phyloP scores from a whole-genome alignment of 2,329 filamentous ascomycete species.

The Aaosphaeria pasadenensis region DNA sequence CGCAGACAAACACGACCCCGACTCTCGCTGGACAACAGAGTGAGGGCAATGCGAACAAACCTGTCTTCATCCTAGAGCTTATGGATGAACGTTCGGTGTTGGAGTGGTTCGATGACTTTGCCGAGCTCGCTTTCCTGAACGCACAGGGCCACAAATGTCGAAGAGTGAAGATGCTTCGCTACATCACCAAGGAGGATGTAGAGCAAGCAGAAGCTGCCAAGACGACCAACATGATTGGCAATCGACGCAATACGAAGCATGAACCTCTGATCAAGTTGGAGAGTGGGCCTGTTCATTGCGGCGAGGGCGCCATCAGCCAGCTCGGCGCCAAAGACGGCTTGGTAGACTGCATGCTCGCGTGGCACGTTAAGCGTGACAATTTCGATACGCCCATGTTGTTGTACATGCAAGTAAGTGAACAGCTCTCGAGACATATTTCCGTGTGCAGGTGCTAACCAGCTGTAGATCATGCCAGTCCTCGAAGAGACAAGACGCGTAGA shows the following conservation, averaged over 20 bases:
- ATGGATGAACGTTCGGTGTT: conserved; percentile 92
- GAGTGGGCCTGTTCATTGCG: conserved; percentile 40
- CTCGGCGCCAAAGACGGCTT: conserved; percentile 81
- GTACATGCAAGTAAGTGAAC: conserved; percentile 84
- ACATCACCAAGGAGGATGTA: conserved; percentile 54
- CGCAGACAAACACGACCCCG: conserved; percentile 44
- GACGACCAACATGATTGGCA: conserved; percentile 8
- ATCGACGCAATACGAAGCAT: conserved; percentile 19
- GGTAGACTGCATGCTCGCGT: conserved; percentile 93
- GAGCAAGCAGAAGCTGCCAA: conserved; percentile 24
- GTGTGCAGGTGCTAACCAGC: not conserved
- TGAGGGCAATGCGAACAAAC: conserved; percentile 51
- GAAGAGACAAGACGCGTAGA: not conserved
- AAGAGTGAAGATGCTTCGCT: conserved; percentile 84
- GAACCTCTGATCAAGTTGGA: conserved; percentile 30
- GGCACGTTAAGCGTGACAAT: conserved; percentile 93
- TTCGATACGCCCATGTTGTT: conserved; percentile 99
- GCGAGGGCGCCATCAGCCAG: conserved; percentile 75
- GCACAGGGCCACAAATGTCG: conserved; percentile 80
- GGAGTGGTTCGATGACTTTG: conserved; percentile 94
- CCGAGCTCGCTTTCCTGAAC: conserved; percentile 87
- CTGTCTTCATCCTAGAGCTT: conserved; percentile 87
- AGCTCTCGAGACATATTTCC: not conserved
- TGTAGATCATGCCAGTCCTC: not conserved
- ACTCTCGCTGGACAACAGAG: conserved; percentile 35